Conservation (phyloP, 2,329 filamentous ascomycete genomes). For the Xylaria sp. region DNA sequence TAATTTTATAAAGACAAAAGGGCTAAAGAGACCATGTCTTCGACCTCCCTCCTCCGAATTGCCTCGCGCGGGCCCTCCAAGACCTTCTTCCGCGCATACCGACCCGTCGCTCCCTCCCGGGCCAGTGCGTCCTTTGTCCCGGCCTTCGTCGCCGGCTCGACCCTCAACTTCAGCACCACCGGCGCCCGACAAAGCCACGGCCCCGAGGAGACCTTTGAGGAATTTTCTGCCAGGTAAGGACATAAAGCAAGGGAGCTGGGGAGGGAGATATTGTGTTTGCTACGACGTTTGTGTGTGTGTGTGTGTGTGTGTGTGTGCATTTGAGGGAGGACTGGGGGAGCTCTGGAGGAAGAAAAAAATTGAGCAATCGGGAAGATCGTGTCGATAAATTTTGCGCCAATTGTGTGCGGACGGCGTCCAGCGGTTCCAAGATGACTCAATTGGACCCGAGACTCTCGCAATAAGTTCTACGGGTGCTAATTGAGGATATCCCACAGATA, state of each 20-base stretch:
- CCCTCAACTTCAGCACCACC: conserved; percentile 65
- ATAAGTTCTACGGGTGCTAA: conserved; percentile 43
- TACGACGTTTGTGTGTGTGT: too few relatives aligned
- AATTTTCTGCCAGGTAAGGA: conserved; percentile 93
- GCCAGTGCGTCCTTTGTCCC: conserved; percentile 52
- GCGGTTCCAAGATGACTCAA: conserved; percentile 28
- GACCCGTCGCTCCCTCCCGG: conserved; percentile 59
- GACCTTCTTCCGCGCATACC: conserved; percentile 67
- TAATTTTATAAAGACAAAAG: background rate
- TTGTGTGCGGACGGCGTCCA: conserved; percentile 3
- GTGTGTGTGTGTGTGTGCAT: too few relatives aligned
- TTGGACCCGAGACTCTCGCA: conserved; percentile 17
- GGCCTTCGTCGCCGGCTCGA: conserved; percentile 52
- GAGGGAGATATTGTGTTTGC: conserved; percentile 2
- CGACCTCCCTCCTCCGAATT: conserved; percentile 69
- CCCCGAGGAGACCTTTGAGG: conserved; percentile 97
- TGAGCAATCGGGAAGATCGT: background rate
- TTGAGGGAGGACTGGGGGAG: background rate
- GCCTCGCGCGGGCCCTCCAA: conserved; percentile 67
- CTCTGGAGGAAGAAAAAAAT: background rate
- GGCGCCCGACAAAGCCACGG: conserved; percentile 62
- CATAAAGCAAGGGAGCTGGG: too few relatives aligned
- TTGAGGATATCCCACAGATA: conserved; percentile 64
- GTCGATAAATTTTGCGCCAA: background rate
- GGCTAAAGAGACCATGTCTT: conserved; percentile 60